A percentile compares a stretch with the other conserved stretches of the same genome.
Conservation (phyloP, 2,329 filamentous ascomycete species). For the Aphanocladium album region DNA sequence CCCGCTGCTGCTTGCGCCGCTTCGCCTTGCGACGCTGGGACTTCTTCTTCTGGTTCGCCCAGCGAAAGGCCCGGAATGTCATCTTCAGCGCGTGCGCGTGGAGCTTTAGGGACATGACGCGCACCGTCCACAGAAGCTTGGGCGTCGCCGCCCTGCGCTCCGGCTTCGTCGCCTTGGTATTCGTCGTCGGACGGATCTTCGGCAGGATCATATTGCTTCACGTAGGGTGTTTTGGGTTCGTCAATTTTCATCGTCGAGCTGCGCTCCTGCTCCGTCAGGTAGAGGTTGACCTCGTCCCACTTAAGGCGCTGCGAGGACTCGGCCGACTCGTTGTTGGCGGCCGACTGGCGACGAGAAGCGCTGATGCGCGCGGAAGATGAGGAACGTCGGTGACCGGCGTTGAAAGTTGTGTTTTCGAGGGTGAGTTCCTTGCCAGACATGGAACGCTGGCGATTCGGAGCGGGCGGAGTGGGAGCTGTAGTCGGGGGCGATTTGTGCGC, state of each 20-base stretch:
- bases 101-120: conserved; percentile 25
- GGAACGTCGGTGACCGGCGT: conserved; percentile 84
- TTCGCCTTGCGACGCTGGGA: conserved; percentile 40
- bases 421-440: conserved; percentile 79
- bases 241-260: conserved; percentile 98
- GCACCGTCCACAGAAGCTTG: conserved; percentile 22
- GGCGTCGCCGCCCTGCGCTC: conserved; percentile 12
- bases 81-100: conserved; percentile 47
- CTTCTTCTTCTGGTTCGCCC: conserved; percentile 80
- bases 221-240: conserved; percentile 97
- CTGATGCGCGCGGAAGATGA: conserved; percentile 60
- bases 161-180: conserved; percentile 35
- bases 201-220: conserved; percentile 80
- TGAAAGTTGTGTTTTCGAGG: conserved; percentile 88
- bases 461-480: conserved; percentile 27
- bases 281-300: conserved; percentile 98
- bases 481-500: conserved; percentile 54
- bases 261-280: conserved; percentile 93
- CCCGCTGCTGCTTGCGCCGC: neutral
- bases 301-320: conserved; percentile 71
- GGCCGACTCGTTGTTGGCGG: conserved; percentile 40
- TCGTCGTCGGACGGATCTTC: conserved; percentile 84
- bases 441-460: conserved; percentile 38
- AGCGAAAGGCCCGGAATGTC: conserved; percentile 91
- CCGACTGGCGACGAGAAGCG: conserved; percentile 69